These are phyloP conservation scores for Nepenthes alata DNA, from an alignment of 179 eudicot species.

Conservation along the genomic window DNA sequence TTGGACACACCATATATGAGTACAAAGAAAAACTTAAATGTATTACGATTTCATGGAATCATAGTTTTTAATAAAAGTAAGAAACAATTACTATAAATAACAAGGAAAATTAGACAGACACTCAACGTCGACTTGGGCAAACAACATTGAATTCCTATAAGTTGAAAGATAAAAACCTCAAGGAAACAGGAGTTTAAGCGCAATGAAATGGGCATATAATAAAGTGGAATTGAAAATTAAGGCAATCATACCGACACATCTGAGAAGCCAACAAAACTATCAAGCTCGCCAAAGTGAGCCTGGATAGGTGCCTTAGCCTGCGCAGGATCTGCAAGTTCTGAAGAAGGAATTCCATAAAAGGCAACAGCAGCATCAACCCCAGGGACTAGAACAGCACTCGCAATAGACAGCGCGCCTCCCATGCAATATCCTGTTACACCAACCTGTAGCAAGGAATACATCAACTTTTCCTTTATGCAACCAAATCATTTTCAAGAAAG, in stretches of 20 bases:
- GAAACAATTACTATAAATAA: too few species aligned
- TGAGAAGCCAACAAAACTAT: conserved; percentile 72
- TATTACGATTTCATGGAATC: too few species aligned
- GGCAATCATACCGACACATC: conserved; percentile 54
- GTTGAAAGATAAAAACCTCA: not conserved
- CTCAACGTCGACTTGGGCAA: not conserved
- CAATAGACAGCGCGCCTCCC: conserved; percentile 95
- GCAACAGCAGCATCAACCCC: conserved; percentile 76
- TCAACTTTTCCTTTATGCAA: not conserved
- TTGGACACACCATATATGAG: too few species aligned
- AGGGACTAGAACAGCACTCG: conserved; percentile 68
- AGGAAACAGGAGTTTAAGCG: not conserved
- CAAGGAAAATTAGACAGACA: too few species aligned
- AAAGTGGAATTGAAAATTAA: not conserved
- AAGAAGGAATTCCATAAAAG: conserved; percentile 78
- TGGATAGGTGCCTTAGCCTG: conserved; percentile 73
- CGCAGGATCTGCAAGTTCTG: conserved; percentile 71
- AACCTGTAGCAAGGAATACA: conserved; percentile 28
- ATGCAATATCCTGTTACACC: conserved; percentile 95
- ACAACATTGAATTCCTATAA: too few species aligned
- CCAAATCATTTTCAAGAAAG: conserved; percentile 1
- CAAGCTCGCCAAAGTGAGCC: conserved; percentile 82
- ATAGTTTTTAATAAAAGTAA: too few species aligned
- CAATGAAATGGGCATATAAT: not conserved
- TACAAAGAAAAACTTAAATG: too few species aligned